These are phyloP conservation scores for Sinapis alba DNA, from an alignment of 441 rosid species.

Conservation along the genomic window DNA sequence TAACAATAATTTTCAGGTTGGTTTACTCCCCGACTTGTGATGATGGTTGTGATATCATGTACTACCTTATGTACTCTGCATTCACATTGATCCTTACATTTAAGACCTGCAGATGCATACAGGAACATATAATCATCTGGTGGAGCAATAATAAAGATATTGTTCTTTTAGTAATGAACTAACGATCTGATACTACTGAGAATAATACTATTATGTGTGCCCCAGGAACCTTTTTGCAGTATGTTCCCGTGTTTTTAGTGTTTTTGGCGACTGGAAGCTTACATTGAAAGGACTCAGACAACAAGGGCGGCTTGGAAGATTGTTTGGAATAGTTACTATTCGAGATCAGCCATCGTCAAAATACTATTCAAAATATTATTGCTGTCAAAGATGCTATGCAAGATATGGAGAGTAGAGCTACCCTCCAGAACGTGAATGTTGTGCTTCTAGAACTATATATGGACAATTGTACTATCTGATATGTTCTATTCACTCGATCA, in stretches of 20 bases:
- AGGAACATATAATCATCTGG: too few relatives aligned
- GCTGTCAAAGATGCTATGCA: slow-evolving; percentile 94
- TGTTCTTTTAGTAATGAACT: too few relatives aligned
- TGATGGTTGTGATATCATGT: slow-evolving; percentile 13
- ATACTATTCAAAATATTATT: slow-evolving; percentile 88
- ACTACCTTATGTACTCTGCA: slow-evolving; percentile 1
- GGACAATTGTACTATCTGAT: slow-evolving; percentile 82
- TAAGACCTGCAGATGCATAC: too few relatives aligned
- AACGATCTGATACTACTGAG: too few relatives aligned
- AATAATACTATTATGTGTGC: slow-evolving; percentile 1
- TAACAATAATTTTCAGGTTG: slow-evolving; percentile 74
- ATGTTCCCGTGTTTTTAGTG: slow-evolving; percentile 63
- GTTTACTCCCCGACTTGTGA: slow-evolving; percentile 26
- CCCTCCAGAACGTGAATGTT: slow-evolving; percentile 84
- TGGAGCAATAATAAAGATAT: too few relatives aligned
- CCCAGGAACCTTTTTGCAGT: slow-evolving; percentile 74
- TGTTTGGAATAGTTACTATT: slow-evolving; percentile 79
- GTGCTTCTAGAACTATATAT: slow-evolving; percentile 61
- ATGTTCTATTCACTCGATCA: slow-evolving; percentile 29
- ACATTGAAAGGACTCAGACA: slow-evolving; percentile 88
- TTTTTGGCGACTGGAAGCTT: slow-evolving; percentile 73
- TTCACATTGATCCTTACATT: slow-evolving; percentile 15
- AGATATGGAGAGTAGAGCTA: slow-evolving; percentile 75
- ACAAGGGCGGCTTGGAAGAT: too few relatives aligned
- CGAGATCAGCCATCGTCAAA: slow-evolving; percentile 96